Percentiles rank a stretch among this genome's conserved stretches.
Evolutionary conservation across 2,329 filamentous ascomycete species (phyloP).

Genomic region (Stemphylium vesicarium): DNA sequence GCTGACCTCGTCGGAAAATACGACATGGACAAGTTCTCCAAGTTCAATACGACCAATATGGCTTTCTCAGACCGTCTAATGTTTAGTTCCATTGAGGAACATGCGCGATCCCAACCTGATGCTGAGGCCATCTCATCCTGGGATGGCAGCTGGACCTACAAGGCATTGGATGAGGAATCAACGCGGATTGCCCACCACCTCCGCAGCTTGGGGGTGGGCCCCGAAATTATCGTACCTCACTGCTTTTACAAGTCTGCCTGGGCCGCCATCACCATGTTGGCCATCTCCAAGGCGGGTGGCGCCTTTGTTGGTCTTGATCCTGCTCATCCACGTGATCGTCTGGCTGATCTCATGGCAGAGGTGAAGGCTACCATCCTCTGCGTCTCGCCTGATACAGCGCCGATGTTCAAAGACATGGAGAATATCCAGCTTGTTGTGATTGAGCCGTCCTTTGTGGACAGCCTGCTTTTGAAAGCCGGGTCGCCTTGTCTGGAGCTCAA

Average conservation of each 20-base stretch:
- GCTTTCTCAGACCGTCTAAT: too few species aligned
- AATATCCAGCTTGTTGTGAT: not conserved
- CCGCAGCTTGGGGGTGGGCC: too few species aligned
- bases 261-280: not conserved
- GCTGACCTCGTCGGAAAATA: too few species aligned
- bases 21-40: too few species aligned
- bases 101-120: slow-evolving; percentile 12
- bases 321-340: not conserved
- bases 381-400: not conserved
- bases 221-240: not conserved
- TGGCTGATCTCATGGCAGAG: not conserved
- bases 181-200: slow-evolving; percentile 12
- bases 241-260: not conserved
- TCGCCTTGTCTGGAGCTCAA: not conserved
- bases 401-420: not conserved
- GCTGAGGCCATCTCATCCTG: slow-evolving; percentile 19
- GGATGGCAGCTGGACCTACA: slow-evolving; percentile 22
- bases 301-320: not conserved
- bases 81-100: too few species aligned
- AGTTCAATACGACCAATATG: too few species aligned
- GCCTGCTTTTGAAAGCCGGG: not conserved
- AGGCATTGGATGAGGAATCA: slow-evolving; percentile 14
- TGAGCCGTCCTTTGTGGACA: not conserved
- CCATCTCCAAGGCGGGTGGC: not conserved
- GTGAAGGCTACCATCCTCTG: not conserved